A percentile compares a stretch with the other conserved stretches of the same genome.
Evolutionary conservation across 2,329 filamentous ascomycete genomes (phyloP).

Genomic region (Epichloe elymi): DNA sequence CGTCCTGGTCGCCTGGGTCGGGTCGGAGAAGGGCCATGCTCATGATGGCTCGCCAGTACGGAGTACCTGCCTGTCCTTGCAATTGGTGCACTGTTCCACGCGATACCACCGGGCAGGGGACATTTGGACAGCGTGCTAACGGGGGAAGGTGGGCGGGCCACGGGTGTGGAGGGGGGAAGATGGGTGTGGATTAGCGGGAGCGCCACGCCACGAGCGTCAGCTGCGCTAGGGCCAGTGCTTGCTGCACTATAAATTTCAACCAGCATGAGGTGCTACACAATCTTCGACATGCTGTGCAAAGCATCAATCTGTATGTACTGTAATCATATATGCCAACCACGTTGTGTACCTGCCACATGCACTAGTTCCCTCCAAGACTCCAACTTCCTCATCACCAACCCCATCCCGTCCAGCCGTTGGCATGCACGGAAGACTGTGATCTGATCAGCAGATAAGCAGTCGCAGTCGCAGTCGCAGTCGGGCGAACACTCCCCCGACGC

Average conservation of each 20-base stretch:
- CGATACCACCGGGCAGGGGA: not conserved
- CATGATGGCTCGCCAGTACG: too few relatives aligned
- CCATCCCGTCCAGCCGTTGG: not conserved
- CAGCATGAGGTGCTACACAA: too few relatives aligned
- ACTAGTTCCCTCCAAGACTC: not conserved
- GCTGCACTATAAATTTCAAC: too few relatives aligned
- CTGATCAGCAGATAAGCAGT: not conserved
- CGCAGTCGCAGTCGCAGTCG: not conserved
- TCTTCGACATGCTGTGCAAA: not conserved
- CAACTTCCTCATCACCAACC: not conserved
- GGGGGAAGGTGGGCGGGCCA: not conserved
- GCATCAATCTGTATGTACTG: not conserved
- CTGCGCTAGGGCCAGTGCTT: not conserved
- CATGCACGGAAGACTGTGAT: not conserved
- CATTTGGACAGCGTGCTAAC: not conserved
- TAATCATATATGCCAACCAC: not conserved
- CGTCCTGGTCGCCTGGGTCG: not conserved
- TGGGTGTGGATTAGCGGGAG: constrained; percentile 3
- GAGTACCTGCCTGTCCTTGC: too few relatives aligned
- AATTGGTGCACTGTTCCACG: not conserved
- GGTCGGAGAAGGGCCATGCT: not conserved
- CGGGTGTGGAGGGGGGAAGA: not conserved
- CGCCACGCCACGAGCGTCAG: constrained; percentile 5
- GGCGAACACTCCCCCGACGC: not conserved
- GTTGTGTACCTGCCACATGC: constrained; percentile 1